phyloP scores from a whole-genome alignment of 306 rosid genomes.

The Glycine latifolia region DNA sequence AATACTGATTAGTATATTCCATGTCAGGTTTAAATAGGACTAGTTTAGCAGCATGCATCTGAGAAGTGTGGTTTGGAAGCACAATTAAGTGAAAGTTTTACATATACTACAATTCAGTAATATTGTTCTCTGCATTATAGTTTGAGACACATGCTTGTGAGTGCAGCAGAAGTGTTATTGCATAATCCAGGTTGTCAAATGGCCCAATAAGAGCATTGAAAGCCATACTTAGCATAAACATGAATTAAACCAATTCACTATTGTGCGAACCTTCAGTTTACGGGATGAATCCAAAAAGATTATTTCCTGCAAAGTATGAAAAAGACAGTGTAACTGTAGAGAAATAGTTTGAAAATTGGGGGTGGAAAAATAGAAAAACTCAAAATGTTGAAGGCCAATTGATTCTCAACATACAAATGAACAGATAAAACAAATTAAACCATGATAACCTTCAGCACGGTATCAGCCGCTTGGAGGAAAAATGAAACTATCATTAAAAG shows the following conservation, averaged over 20 bases:
- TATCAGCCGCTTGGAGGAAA: conserved; percentile 88
- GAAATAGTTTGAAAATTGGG: conserved; percentile 35
- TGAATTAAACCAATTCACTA: neutral
- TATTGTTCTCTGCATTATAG: neutral
- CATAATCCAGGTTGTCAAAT: too few relatives aligned
- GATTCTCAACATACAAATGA: too few relatives aligned
- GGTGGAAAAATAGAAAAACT: too few relatives aligned
- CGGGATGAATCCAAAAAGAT: conserved; percentile 70
- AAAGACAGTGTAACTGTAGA: conserved; percentile 46
- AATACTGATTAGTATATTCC: conserved; percentile 28
- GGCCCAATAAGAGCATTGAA: too few relatives aligned
- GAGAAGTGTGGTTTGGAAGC: conserved; percentile 8
- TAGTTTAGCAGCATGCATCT: too few relatives aligned
- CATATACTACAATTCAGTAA: neutral
- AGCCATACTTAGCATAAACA: too few relatives aligned
- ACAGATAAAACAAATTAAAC: neutral
- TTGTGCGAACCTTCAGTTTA: conserved; percentile 64
- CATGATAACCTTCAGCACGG: conserved; percentile 77
- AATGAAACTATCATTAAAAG: conserved; percentile 87
- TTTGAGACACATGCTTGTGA: conserved; percentile 13
- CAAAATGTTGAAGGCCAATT: too few relatives aligned
- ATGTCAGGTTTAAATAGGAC: too few relatives aligned
- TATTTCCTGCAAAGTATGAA: conserved; percentile 67
- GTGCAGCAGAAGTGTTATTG: conserved; percentile 5
- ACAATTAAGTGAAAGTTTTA: neutral